Evolutionary conservation across 768 basidiomycete species (phyloP).

Genomic region (Pulveroboletus sp.): DNA sequence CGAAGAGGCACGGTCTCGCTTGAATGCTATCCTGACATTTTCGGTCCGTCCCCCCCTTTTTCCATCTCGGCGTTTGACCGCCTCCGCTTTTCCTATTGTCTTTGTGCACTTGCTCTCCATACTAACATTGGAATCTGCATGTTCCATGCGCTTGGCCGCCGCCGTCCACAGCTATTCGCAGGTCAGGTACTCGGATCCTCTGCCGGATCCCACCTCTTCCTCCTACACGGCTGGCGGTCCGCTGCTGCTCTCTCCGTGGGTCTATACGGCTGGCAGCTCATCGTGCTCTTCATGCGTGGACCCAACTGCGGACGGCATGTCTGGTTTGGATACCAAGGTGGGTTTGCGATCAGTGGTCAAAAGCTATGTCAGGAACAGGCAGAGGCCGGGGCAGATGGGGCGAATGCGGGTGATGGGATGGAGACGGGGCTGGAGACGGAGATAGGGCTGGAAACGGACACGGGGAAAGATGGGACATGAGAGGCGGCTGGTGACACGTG

Average conservation of each 20-base stretch:
- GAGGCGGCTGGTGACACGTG: not conserved
- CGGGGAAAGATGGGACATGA: constrained; percentile 4
- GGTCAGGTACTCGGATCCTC: constrained; percentile 46
- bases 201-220: constrained; percentile 40
- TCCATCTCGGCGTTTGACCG: not conserved
- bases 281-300: constrained; percentile 37
- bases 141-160: not conserved
- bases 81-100: not conserved
- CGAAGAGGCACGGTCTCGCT: constrained; percentile 25
- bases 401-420: not conserved
- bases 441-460: not conserved
- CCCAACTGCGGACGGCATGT: constrained; percentile 33
- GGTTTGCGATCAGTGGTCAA: constrained; percentile 22
- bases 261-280: constrained; percentile 32
- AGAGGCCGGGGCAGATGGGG: not conserved
- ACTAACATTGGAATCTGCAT: not conserved
- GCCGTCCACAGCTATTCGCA: constrained; percentile 22
- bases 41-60: constrained; percentile 20
- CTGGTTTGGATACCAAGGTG: constrained; percentile 70
- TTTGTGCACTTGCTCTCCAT: not conserved
- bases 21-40: constrained; percentile 27
- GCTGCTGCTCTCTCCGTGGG: constrained; percentile 33
- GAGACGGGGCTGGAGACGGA: not conserved
- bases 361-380: not conserved
- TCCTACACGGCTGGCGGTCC: constrained; percentile 38